Conservation (phyloP, 2,329 filamentous ascomycete genomes). For the Botrytis hyacinthi region DNA sequence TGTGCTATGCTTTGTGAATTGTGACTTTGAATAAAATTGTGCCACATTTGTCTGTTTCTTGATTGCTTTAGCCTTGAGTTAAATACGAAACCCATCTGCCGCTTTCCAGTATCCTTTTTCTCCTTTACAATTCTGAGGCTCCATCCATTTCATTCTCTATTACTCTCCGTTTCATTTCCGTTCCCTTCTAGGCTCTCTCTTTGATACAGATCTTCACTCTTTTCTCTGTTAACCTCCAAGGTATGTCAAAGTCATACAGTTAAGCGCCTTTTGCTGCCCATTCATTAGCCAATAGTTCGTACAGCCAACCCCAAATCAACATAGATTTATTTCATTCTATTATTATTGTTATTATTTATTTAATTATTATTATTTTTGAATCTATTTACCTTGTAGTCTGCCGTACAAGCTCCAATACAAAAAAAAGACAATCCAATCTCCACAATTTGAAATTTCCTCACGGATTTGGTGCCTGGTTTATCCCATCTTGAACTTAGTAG, state of each 20-base stretch:
- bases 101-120: neutral
- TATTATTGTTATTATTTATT: neutral
- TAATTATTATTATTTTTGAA: neutral
- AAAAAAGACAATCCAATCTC: constrained; percentile 2
- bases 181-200: neutral
- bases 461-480: neutral
- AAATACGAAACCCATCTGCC: neutral
- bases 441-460: constrained; percentile 11
- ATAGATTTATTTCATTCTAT: neutral
- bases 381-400: neutral
- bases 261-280: neutral
- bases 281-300: constrained; percentile 1
- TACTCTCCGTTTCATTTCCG: neutral
- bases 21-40: neutral
- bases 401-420: constrained; percentile 5
- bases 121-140: neutral
- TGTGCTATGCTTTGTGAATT: neutral
- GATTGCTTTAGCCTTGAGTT: neutral
- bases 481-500: constrained; percentile 1
- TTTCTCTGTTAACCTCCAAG: neutral
- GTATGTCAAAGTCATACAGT: neutral
- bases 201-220: constrained; percentile 6
- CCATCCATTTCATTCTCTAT: neutral
- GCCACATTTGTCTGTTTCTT: too few relatives aligned
- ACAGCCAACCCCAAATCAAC: neutral